Evolutionary conservation across 75 land plant genomes (phyloP), one percentile per base, ranked within the genome.

Genomic region (Cupressus sempervirens): DNA sequence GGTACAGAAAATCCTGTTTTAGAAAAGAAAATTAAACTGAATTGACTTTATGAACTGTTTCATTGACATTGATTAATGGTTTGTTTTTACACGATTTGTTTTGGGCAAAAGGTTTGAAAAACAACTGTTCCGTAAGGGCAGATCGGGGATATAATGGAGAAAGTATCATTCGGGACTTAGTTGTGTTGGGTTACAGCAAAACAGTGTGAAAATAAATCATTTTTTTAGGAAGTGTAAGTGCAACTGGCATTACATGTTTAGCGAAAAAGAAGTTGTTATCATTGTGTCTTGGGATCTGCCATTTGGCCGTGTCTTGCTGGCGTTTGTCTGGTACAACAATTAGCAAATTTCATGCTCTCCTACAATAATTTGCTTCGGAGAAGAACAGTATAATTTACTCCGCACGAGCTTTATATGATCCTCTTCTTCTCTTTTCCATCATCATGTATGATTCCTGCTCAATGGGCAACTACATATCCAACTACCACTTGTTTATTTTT

Each of bases 231-330:
- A 72, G 35, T 72, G n/a, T 32, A 65, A 65, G 5, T 13, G 53
- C 53, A 50, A 50, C 53, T 50, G 53, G 67, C 30, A 11, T 10
- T 72, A 4, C 4, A 32, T 72, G 36, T 20, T 62, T 23, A 20
- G 67, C 62, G 4, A 56, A 56, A 56, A 56, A 26, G 62, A 56
- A 20, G 23, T 56, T 56, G 62, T 20, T 68, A 72, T 72, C 35
- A 72, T 72, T 30, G 74, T 11, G 4, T 79, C 29, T 45, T 26
- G 81, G 81, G 81, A 79, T 79, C 81, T 79, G 30, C 52, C 12
- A 45, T 79, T 79, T 79, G 81, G 81, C 52, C 26, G 52, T 79
- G n/a, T 79, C 81, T 79, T 45, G 81, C 81, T 79, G 81, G 50
- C 81, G 46, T 79, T 43, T 79, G 48, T 79, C 30, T 43, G 81